Evolutionary conservation across 73 alveolate species (phyloP).

Genomic region (Paramecium bursaria): DNA sequence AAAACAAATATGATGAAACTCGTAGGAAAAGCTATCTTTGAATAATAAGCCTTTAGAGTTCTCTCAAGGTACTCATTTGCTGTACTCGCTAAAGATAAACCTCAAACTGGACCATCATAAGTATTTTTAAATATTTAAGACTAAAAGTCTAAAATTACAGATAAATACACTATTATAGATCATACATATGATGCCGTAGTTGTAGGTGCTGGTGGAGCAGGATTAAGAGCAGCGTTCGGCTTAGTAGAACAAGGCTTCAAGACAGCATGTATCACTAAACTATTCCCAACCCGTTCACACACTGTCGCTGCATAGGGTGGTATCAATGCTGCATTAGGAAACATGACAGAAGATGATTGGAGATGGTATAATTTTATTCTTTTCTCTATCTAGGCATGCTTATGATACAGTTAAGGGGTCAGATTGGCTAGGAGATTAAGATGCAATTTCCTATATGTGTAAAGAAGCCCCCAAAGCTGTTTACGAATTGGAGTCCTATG

Average conservation of each 20-base stretch:
- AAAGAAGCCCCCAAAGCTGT: conserved; percentile 94
- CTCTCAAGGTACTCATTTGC: no score
- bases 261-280: conserved; percentile 95
- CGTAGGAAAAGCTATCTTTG: no score
- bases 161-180: conserved; percentile 87
- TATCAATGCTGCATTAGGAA: conserved; percentile 95
- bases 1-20: no score
- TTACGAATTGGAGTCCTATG: conserved; percentile 91
- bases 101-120: conserved; percentile 67
- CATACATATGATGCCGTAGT: conserved; percentile 93
- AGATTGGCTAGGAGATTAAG: conserved; percentile 94
- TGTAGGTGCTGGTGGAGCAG: conserved; percentile 96
- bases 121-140: conserved; percentile 6
- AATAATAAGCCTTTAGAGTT: no score
- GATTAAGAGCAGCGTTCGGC: conserved; percentile 98
- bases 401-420: conserved; percentile 92
- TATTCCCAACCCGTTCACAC: conserved; percentile 97
- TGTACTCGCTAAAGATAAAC: conserved; percentile 62
- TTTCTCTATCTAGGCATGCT: conserved; percentile 78
- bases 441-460: conserved; percentile 96
- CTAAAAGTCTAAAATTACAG: conserved; percentile 70
- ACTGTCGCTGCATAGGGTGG: conserved; percentile 98
- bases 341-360: conserved; percentile 97
- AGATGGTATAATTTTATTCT: conserved; percentile 77
- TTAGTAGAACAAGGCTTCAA: conserved; percentile 94